These are phyloP conservation scores for Ophiostoma ips DNA, from an alignment of 2,329 filamentous ascomycete species.

Conservation along the genomic window DNA sequence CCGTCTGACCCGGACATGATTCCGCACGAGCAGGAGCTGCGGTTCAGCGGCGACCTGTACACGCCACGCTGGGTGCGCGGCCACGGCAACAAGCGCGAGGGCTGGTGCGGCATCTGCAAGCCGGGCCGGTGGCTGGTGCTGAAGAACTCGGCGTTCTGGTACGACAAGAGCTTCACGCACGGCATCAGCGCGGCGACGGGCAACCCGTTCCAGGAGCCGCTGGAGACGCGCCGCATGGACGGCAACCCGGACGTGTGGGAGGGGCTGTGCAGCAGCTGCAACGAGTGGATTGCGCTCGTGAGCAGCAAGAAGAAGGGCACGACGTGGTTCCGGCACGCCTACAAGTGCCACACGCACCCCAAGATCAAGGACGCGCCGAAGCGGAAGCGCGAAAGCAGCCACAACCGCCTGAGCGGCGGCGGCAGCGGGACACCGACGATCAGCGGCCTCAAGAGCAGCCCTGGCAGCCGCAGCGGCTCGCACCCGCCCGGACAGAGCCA, in stretches of 20 bases:
- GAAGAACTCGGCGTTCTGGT: conserved; percentile 88
- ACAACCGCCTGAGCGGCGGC: conserved; percentile 28
- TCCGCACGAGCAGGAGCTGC: conserved; percentile 64
- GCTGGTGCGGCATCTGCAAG: conserved; percentile 83
- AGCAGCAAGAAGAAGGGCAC: conserved; percentile 89
- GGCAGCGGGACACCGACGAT: background rate
- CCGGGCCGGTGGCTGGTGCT: conserved; percentile 74
- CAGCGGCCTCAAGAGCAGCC: background rate
- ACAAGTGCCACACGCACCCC: conserved; percentile 66
- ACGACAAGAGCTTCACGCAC: conserved; percentile 82
- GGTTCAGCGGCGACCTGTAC: conserved; percentile 71
- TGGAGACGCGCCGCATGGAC: conserved; percentile 61
- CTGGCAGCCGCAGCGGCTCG: background rate
- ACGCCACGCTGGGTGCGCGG: conserved; percentile 75
- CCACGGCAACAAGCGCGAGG: conserved; percentile 75
- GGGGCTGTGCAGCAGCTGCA: conserved; percentile 63
- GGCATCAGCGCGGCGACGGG: conserved; percentile 75
- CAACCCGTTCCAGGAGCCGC: conserved; percentile 62
- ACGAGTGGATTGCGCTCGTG: conserved; percentile 67
- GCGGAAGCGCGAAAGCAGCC: conserved; percentile 48
- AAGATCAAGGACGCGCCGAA: conserved; percentile 61
- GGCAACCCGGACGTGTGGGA: conserved; percentile 74
- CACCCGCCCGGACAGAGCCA: conserved; percentile 12
- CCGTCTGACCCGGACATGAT: conserved; percentile 60
- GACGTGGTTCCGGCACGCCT: conserved; percentile 80